A percentile compares a stretch with the other conserved stretches of the same genome.
Conservation (phyloP, 179 eudicot species). For the Patellifolia procumbens region DNA sequence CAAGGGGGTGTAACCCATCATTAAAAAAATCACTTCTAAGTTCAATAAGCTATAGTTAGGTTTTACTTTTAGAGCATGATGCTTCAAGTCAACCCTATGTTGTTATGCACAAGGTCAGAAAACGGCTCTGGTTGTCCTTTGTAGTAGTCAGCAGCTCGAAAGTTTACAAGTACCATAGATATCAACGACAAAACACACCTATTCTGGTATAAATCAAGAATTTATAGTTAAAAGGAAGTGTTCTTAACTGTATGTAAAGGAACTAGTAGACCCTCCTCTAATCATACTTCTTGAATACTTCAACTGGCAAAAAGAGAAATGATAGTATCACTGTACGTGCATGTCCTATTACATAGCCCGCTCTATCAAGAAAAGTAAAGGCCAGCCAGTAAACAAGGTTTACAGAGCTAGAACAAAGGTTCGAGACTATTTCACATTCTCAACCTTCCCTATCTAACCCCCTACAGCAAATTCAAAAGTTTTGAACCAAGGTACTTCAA, state of each 20-base stretch:
- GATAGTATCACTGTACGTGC: background rate
- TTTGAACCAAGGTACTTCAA: background rate
- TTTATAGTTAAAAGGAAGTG: background rate
- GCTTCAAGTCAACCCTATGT: background rate
- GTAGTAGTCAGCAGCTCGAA: background rate
- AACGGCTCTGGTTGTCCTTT: no score
- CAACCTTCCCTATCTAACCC: slow-evolving; percentile 4
- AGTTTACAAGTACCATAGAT: background rate
- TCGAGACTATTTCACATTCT: background rate
- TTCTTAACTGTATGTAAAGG: background rate
- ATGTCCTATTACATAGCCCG: background rate
- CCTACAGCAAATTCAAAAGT: background rate
- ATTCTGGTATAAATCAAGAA: background rate
- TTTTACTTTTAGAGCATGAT: background rate
- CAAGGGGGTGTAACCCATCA: background rate
- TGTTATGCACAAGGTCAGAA: background rate
- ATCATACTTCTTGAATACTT: background rate
- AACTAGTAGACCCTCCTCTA: background rate
- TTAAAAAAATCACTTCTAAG: background rate
- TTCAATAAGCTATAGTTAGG: background rate
- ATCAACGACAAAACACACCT: background rate
- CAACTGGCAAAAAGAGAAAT: background rate
- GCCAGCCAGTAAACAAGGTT: background rate
- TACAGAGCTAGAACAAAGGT: background rate
- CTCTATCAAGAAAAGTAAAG: background rate